A percentile compares a stretch with the other conserved stretches of the same genome.
Conservation (phyloP, 345 rosid genomes). For the Moricandia moricandioides region DNA sequence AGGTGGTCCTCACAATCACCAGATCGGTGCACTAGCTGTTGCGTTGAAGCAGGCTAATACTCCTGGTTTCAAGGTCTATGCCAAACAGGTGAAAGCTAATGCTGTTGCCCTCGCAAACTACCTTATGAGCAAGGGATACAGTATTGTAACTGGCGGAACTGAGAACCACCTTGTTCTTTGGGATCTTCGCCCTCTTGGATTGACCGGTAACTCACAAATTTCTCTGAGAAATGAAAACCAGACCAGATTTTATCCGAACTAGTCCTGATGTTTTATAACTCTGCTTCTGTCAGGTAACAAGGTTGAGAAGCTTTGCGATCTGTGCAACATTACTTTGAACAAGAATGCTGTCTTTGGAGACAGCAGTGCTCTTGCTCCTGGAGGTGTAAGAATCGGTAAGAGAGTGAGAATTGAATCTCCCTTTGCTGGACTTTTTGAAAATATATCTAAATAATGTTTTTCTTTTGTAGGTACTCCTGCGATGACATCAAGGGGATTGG, state of each 20-base stretch:
- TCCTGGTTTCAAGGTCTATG: slow-evolving; percentile 93
- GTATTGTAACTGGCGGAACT: slow-evolving; percentile 92
- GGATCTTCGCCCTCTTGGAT: slow-evolving; percentile 99
- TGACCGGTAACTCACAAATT: slow-evolving; percentile 61
- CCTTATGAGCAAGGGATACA: slow-evolving; percentile 80
- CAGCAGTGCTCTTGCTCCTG: slow-evolving; percentile 99
- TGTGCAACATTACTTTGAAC: slow-evolving; percentile 92
- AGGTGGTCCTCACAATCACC: slow-evolving; percentile 99
- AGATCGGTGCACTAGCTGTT: slow-evolving; percentile 99
- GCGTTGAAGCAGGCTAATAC: slow-evolving; percentile 82
- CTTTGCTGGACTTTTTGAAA: background rate
- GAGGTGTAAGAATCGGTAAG: slow-evolving; percentile 98
- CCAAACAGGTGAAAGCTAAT: slow-evolving; percentile 97
- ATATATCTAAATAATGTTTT: background rate
- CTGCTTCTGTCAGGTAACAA: slow-evolving; percentile 57
- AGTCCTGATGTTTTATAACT: slow-evolving; percentile 3
- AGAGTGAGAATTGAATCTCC: background rate
- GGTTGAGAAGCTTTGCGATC: slow-evolving; percentile 98
- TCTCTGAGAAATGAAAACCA: background rate
- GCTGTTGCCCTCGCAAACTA: slow-evolving; percentile 90
- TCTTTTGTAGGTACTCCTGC: slow-evolving; percentile 75
- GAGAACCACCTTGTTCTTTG: slow-evolving; percentile 99
- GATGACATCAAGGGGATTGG: slow-evolving; percentile 96
- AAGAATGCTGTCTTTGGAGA: slow-evolving; percentile 99
- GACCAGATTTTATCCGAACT: background rate